Evolutionary conservation across 768 basidiomycete species (phyloP).

Genomic region (Galerina sulciceps): DNA sequence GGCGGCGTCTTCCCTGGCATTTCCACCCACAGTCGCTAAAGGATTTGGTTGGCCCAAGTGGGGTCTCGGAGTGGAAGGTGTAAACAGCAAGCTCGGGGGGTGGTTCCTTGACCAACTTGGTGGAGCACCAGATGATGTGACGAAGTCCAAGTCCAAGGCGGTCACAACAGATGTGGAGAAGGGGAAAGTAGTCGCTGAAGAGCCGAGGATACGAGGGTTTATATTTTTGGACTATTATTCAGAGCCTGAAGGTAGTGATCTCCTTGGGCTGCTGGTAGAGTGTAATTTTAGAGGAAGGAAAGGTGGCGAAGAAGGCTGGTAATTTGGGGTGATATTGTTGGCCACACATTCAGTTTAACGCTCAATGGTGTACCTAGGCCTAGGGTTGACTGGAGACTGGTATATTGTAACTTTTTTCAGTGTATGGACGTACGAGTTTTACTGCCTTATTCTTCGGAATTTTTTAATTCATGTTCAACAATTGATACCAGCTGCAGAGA

Average conservation of each 20-base stretch:
- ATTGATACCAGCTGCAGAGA: no score
- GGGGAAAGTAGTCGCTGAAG: conserved; percentile 11
- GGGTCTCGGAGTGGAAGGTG: conserved; percentile 84
- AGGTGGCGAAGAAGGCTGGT: conserved; percentile 48
- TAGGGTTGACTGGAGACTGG: no score
- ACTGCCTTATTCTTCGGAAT: no score
- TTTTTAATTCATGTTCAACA: no score
- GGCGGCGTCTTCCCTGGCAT: conserved; percentile 76
- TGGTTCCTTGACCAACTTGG: conserved; percentile 70
- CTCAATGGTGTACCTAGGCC: no score
- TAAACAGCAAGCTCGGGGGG: conserved; percentile 73
- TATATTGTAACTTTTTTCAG: no score
- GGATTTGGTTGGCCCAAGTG: conserved; percentile 84
- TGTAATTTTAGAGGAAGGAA: conserved; percentile 70
- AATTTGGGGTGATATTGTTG: not conserved
- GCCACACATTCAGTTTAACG: no score
- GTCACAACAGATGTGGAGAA: conserved; percentile 14
- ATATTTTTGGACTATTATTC: conserved; percentile 74
- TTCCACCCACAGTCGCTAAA: conserved; percentile 76
- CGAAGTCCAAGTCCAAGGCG: not conserved
- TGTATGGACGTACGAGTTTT: no score
- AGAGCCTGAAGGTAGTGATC: conserved; percentile 52
- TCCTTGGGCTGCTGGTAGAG: conserved; percentile 74
- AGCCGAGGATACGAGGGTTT: conserved; percentile 72
- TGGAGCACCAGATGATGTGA: conserved; percentile 5